Percentiles rank a stretch among this genome's conserved stretches.
phyloP scores from a whole-genome alignment of 1,284 basidiomycete genomes.

The Pyrrhoderma noxium region DNA sequence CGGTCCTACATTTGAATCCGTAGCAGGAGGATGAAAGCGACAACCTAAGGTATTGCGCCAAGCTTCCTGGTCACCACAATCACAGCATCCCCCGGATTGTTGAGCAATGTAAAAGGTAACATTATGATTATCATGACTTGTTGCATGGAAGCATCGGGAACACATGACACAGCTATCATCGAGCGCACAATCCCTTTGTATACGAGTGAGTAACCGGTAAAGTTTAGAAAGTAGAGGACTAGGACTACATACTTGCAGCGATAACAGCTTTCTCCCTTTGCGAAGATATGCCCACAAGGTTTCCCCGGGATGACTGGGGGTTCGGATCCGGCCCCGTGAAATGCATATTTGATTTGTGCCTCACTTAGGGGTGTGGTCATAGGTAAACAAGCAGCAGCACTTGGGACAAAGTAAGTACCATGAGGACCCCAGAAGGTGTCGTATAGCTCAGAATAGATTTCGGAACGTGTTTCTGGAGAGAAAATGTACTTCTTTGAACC shows the following conservation, averaged over 20 bases:
- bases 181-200: constrained; percentile 74
- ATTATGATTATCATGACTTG: constrained; percentile 79
- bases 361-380: constrained; percentile 56
- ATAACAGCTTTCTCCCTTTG: constrained; percentile 82
- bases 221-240: neutral
- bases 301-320: constrained; percentile 55
- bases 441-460: constrained; percentile 73
- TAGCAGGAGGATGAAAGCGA: constrained; percentile 51
- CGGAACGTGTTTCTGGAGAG: constrained; percentile 59
- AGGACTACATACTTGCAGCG: constrained; percentile 73
- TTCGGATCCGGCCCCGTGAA: constrained; percentile 48
- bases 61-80: constrained; percentile 86
- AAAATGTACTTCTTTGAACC: constrained; percentile 69
- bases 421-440: constrained; percentile 73
- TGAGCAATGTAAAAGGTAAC: constrained; percentile 88
- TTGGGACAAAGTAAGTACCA: constrained; percentile 59
- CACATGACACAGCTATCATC: constrained; percentile 88
- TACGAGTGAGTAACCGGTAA: neutral
- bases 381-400: constrained; percentile 51
- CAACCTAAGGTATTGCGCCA: constrained; percentile 69
- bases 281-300: constrained; percentile 71
- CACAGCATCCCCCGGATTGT: constrained; percentile 86
- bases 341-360: constrained; percentile 50
- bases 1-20: constrained; percentile 23
- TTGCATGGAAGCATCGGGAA: constrained; percentile 79